Evolutionary conservation across 2,329 filamentous ascomycete species (phyloP).

Genomic region (Trichoderma gracile): DNA sequence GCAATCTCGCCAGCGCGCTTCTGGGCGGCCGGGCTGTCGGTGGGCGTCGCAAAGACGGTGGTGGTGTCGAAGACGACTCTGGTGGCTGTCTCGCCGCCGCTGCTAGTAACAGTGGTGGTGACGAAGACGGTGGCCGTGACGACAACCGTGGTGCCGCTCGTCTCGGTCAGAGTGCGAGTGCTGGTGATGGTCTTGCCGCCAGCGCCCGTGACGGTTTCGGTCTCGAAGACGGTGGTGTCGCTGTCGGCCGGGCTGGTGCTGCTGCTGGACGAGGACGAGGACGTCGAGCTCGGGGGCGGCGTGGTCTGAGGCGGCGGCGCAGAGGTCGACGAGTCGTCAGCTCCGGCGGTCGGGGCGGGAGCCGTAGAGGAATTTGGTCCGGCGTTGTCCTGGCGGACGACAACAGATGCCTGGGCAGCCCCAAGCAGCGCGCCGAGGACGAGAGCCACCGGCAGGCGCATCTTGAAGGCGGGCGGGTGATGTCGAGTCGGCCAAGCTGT

Average conservation of each 20-base stretch:
- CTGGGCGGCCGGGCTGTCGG: neutral
- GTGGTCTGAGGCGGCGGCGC: constrained; percentile 34
- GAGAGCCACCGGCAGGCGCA: constrained; percentile 32
- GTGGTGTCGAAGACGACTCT: constrained; percentile 40
- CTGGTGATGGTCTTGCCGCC: constrained; percentile 35
- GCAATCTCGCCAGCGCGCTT: constrained; percentile 12
- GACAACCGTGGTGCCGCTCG: constrained; percentile 33
- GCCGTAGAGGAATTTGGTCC: neutral
- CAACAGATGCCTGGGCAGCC: constrained; percentile 27
- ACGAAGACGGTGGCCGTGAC: constrained; percentile 39
- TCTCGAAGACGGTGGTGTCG: constrained; percentile 37
- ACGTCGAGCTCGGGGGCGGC: constrained; percentile 5
- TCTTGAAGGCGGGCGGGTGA: constrained; percentile 14
- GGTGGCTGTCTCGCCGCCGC: constrained; percentile 41
- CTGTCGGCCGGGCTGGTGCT: neutral
- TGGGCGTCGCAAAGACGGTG: constrained; percentile 33
- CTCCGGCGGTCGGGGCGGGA: neutral
- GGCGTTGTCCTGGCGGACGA: constrained; percentile 25
- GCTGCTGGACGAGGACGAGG: constrained; percentile 8
- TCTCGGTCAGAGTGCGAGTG: constrained; percentile 33
- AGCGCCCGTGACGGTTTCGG: constrained; percentile 35
- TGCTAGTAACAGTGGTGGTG: constrained; percentile 42
- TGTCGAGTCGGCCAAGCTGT: constrained; percentile 8
- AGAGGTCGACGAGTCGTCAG: constrained; percentile 28
- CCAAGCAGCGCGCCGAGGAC: constrained; percentile 32